These are phyloP conservation scores for Xylaria arbuscula DNA, from an alignment of 2,329 filamentous ascomycete genomes.

Conservation along the genomic window DNA sequence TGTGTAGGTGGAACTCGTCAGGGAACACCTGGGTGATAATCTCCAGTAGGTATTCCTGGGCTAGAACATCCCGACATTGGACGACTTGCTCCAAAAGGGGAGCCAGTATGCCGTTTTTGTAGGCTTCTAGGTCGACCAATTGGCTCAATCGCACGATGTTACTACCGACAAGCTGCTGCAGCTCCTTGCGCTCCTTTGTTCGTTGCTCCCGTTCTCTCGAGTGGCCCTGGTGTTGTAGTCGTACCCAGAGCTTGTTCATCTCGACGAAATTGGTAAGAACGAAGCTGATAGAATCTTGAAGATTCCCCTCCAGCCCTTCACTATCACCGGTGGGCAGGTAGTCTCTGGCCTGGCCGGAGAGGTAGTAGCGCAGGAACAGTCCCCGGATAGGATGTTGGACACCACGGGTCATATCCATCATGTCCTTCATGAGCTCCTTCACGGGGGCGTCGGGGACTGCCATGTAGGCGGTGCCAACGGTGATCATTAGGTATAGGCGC, in stretches of 20 bases:
- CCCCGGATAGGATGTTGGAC: slow-evolving; percentile 97
- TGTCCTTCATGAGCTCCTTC: slow-evolving; percentile 99
- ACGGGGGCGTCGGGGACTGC: slow-evolving; percentile 96
- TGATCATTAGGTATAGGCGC: slow-evolving; percentile 98
- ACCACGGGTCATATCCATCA: slow-evolving; percentile 99
- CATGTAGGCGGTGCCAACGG: slow-evolving; percentile 99
- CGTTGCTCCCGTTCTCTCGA: slow-evolving; percentile 93
- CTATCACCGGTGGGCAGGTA: slow-evolving; percentile 82
- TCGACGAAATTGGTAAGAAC: slow-evolving; percentile 98
- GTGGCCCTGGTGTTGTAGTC: slow-evolving; percentile 95
- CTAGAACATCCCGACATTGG: slow-evolving; percentile 94
- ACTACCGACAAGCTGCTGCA: slow-evolving; percentile 94
- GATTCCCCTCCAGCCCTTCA: slow-evolving; percentile 93
- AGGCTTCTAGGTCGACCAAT: slow-evolving; percentile 92
- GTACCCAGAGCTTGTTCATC: slow-evolving; percentile 99
- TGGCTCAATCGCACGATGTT: slow-evolving; percentile 96
- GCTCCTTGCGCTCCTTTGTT: slow-evolving; percentile 92
- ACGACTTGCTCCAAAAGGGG: slow-evolving; percentile 96
- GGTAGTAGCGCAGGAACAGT: slow-evolving; percentile 93
- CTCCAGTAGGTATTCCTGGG: slow-evolving; percentile 96
- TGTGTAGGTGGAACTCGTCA: slow-evolving; percentile 97
- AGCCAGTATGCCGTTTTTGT: slow-evolving; percentile 89
- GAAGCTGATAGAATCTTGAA: slow-evolving; percentile 98
- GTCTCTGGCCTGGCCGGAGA: slow-evolving; percentile 94
- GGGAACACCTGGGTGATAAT: slow-evolving; percentile 99